Base-by-base conservation (phyloP, 78 protist genomes). In the Emiliania huxleyi region DNA sequence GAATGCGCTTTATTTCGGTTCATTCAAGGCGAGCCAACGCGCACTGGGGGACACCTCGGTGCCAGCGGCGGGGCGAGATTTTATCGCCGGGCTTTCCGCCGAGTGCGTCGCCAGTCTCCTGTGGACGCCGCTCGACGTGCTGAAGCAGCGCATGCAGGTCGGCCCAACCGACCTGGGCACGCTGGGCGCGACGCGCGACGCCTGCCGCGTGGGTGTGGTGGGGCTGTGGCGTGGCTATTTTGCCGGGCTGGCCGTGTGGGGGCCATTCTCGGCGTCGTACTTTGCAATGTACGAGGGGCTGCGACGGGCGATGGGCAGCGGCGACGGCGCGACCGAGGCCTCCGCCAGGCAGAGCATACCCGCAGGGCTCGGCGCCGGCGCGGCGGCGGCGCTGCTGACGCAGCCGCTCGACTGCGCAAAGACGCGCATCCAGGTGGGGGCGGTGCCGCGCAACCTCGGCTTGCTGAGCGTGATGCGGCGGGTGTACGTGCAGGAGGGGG, bases 111-210 rank as follows among this genome's bases (percentile, higher is more conserved):
- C 81, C 15, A 18, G 11, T 15, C 29, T 2, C 15, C 35, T 71
- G 1, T 71, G 81, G 81, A 71, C 81, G 6, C 81, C 81, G 35
- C 12, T 35, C 40, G 81, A 71, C 81, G 42, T 71, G 35, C 29
- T 71, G 81, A 71, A 71, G 81, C 81, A 71, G 42, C 81, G 81
- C 42, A 2, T 71, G 81, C 81, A 71, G 81, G 81, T 35, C 23
- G 44, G 42, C 15, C 44, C 42, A 19, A 8, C 42, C 44, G 44
- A 35, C 3, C 81, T 71, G 23, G 6, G 44, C 44, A 19, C 42
- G 2, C 21, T 35, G 29, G 35, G 23, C 35, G 81, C 81, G 22
- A 40, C 42, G 5, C 81, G 81, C 29, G 81, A 35, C 21, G 81
- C 81, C 22, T 71, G 42, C 42, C 40, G 42, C 29, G 42, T 19